Percentiles rank a stretch among this genome's conserved stretches.
Conservation (phyloP, 176 grass and related monocot species). For the Carex myosuroides region DNA sequence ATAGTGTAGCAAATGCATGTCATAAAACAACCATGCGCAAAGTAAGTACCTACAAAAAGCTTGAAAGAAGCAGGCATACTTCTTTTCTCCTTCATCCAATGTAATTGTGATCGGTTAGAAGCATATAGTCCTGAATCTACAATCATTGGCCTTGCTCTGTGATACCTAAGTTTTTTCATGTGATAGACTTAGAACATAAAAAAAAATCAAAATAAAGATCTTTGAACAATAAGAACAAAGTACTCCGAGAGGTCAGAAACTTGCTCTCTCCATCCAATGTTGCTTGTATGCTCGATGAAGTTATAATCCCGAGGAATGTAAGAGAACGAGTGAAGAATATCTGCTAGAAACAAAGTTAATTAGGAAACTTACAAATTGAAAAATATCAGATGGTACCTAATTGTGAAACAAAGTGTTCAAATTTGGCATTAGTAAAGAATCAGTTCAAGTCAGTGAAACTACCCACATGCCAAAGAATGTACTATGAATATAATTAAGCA, state of each 20-base stretch:
- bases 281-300: slow-evolving; percentile 93
- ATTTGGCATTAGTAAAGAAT: not conserved
- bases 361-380: not conserved
- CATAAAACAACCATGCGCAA: slow-evolving; percentile 3
- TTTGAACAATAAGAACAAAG: slow-evolving; percentile 9
- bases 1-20: not conserved
- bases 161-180: slow-evolving; percentile 49
- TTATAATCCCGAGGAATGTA: slow-evolving; percentile 85
- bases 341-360: slow-evolving; percentile 38
- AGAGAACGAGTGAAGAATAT: slow-evolving; percentile 95
- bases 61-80: slow-evolving; percentile 97
- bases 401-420: not conserved
- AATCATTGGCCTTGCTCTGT: slow-evolving; percentile 89
- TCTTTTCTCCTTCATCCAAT: slow-evolving; percentile 94
- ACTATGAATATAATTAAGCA: not conserved
- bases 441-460: not conserved
- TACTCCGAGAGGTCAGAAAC: slow-evolving; percentile 13
- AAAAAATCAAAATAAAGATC: slow-evolving; percentile 13
- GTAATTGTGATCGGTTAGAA: slow-evolving; percentile 61
- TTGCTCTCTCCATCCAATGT: slow-evolving; percentile 98
- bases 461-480: not conserved
- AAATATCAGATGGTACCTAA: not conserved
- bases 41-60: slow-evolving; percentile 90
- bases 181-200: slow-evolving; percentile 27
- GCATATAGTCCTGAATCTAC: slow-evolving; percentile 83